These are phyloP conservation scores for Centrapalus pauciflorus DNA, from an alignment of 129 eudicot genomes.

Conservation along the genomic window DNA sequence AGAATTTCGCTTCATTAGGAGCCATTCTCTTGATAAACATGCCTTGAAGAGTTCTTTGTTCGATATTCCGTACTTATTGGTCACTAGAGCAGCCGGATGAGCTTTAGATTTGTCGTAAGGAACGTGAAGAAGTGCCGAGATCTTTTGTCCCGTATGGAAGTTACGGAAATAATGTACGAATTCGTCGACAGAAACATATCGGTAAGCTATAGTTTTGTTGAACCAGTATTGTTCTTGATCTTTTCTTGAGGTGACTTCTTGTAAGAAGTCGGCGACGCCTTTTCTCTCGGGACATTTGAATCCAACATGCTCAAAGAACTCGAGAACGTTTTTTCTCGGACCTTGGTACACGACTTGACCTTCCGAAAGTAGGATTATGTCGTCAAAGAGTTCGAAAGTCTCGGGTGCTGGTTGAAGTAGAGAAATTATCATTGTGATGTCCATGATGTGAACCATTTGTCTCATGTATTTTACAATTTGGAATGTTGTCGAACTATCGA, in stretches of 20 bases:
- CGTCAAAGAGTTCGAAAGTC: constrained; percentile 75
- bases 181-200: constrained; percentile 56
- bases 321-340: constrained; percentile 63
- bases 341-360: constrained; percentile 85
- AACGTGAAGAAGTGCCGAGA: constrained; percentile 31
- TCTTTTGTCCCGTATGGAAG: constrained; percentile 48
- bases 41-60: constrained; percentile 68
- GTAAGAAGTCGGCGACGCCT: constrained; percentile 80
- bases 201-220: constrained; percentile 53
- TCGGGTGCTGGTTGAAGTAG: constrained; percentile 92
- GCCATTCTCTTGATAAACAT: constrained; percentile 77
- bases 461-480: constrained; percentile 74
- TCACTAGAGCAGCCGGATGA: constrained; percentile 81
- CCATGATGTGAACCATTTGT: constrained; percentile 82
- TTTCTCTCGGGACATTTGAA: constrained; percentile 88
- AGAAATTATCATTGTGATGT: constrained; percentile 69
- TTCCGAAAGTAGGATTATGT: constrained; percentile 70
- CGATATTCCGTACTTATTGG: constrained; percentile 68
- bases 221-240: constrained; percentile 90
- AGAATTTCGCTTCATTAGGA: constrained; percentile 69
- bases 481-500: constrained; percentile 83
- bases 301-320: constrained; percentile 60
- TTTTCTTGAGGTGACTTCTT: constrained; percentile 75
- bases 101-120: constrained; percentile 64
- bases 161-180: constrained; percentile 49